These are phyloP conservation scores for Funneliformis caledonium DNA, from an alignment of 371 early-diverging fungal genomes.

Conservation along the genomic window DNA sequence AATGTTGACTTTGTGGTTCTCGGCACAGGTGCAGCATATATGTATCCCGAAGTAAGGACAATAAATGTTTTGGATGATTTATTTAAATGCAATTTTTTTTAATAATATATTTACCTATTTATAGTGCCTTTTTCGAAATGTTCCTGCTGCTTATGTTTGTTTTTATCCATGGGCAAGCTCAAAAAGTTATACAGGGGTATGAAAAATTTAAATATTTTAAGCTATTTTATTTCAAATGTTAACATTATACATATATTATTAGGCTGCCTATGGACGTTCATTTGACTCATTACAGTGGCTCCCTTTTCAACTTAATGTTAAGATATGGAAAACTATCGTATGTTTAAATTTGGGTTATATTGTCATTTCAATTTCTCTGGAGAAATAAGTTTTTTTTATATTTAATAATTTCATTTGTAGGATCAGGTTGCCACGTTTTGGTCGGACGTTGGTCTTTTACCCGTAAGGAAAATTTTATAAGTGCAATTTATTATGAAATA, in stretches of 20 bases:
- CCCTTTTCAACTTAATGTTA: constrained; percentile 1
- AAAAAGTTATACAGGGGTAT: neutral
- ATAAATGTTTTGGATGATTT: neutral
- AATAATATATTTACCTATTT: neutral
- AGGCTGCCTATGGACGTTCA: constrained; percentile 13
- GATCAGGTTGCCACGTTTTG: constrained; percentile 3
- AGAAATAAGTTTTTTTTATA: neutral
- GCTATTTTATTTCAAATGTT: neutral
- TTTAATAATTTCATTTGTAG: neutral
- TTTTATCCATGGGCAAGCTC: constrained; percentile 23
- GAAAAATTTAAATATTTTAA: neutral
- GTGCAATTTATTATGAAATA: neutral
- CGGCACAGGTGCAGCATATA: constrained; percentile 3
- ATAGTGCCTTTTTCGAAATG: constrained; percentile 13
- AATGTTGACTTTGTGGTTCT: constrained; percentile 13
- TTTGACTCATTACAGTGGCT: constrained; percentile 26
- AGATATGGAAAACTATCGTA: constrained; percentile 28
- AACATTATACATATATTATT: neutral
- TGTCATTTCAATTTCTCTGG: neutral
- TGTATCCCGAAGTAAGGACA: constrained; percentile 18
- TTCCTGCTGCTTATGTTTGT: constrained; percentile 6
- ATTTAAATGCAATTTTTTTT: neutral
- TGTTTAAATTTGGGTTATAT: neutral
- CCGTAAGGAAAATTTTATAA: neutral
- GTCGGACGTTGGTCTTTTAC: neutral